These are phyloP conservation scores for Arthrobotrys entomopaga DNA, from an alignment of 2,329 filamentous ascomycete genomes.

Conservation along the genomic window DNA sequence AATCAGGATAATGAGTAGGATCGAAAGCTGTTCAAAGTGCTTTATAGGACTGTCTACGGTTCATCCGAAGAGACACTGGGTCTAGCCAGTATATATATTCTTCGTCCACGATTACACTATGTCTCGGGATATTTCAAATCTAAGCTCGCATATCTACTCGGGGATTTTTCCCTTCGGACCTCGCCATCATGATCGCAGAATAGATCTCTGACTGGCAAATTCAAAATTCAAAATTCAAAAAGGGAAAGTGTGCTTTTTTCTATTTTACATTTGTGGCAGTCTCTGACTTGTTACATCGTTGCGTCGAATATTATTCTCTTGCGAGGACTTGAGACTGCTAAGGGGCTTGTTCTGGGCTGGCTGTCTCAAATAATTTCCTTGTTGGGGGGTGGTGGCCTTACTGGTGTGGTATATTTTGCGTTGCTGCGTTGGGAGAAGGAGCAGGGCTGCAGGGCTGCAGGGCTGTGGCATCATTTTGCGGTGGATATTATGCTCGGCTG, in stretches of 20 bases:
- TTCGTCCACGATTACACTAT: neutral
- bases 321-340: neutral
- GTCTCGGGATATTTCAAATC: slow-evolving; percentile 1
- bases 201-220: neutral
- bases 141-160: slow-evolving; percentile 3
- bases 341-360: neutral
- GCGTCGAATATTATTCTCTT: slow-evolving; percentile 13
- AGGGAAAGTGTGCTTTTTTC: neutral
- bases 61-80: too few species aligned
- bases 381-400: neutral
- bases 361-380: slow-evolving; percentile 5
- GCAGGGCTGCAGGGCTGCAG: too few species aligned
- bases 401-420: slow-evolving; percentile 12
- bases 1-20: neutral
- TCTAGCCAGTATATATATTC: slow-evolving; percentile 1
- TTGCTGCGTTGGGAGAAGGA: slow-evolving; percentile 5
- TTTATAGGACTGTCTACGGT: too few species aligned
- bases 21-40: too few species aligned
- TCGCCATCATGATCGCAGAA: slow-evolving; percentile 3
- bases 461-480: too few species aligned
- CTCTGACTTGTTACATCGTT: slow-evolving; percentile 10
- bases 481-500: too few species aligned
- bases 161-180: neutral
- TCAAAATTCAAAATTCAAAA: neutral
- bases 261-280: slow-evolving; percentile 6